These are phyloP conservation scores for Boletus rex-veris DNA, from an alignment of 768 basidiomycete genomes.

Conservation along the genomic window DNA sequence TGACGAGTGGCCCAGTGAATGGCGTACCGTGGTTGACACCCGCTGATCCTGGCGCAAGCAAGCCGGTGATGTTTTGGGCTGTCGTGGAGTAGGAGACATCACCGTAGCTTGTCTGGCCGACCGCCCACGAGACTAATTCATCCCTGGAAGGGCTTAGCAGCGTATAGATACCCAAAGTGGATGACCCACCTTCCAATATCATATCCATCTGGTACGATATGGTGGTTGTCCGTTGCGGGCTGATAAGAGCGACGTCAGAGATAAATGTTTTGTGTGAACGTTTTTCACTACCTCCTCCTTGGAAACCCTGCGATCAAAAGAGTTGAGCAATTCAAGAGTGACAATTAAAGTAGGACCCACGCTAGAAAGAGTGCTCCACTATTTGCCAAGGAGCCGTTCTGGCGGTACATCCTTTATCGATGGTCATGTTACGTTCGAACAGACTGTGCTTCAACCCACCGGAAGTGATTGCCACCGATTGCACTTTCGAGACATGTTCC, in stretches of 20 bases:
- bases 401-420: conserved; percentile 42
- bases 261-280: neutral
- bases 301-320: conserved; percentile 37
- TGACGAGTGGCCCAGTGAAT: neutral
- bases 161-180: neutral
- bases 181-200: conserved; percentile 39
- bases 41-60: conserved; percentile 48
- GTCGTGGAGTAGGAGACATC: conserved; percentile 48
- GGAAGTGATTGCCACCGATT: conserved; percentile 46
- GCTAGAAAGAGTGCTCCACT: conserved; percentile 54
- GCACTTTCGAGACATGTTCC: conserved; percentile 46
- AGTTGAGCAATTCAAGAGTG: neutral
- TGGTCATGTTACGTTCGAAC: neutral
- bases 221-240: conserved; percentile 35
- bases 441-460: conserved; percentile 23
- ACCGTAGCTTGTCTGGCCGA: conserved; percentile 38
- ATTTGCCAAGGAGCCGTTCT: conserved; percentile 51
- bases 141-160: conserved; percentile 25
- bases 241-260: conserved; percentile 4
- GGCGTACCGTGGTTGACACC: conserved; percentile 52
- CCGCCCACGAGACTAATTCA: conserved; percentile 36
- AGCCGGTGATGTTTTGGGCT: conserved; percentile 45
- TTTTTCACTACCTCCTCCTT: conserved; percentile 36
- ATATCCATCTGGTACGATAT: conserved; percentile 46
- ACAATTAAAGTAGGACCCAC: conserved; percentile 10